These are phyloP conservation scores for Ogataea pilisensis DNA, from an alignment of 805 yeast species.

Conservation along the genomic window DNA sequence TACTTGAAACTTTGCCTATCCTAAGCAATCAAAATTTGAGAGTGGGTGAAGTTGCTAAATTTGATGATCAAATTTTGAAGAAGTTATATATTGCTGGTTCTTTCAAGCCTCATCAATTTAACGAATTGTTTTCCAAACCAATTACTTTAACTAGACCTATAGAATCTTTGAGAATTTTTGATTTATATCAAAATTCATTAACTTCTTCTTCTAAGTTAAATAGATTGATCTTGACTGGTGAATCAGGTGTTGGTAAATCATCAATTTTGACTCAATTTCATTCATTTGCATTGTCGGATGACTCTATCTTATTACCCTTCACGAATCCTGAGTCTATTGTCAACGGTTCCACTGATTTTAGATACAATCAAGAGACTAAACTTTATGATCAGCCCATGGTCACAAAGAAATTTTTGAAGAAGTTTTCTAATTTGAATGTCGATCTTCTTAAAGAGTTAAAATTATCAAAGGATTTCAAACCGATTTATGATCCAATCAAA, in stretches of 20 bases:
- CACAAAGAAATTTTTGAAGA: constrained; percentile 54
- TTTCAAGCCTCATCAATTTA: constrained; percentile 63
- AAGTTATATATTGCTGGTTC: constrained; percentile 53
- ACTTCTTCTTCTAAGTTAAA: constrained; percentile 36
- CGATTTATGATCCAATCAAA: constrained; percentile 18
- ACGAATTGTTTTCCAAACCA: constrained; percentile 61
- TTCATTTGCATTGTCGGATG: constrained; percentile 40
- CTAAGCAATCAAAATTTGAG: constrained; percentile 14
- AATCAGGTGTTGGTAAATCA: constrained; percentile 76
- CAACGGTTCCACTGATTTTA: constrained; percentile 73
- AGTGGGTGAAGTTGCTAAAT: constrained; percentile 35
- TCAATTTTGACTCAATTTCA: constrained; percentile 67
- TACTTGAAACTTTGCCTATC: constrained; percentile 17
- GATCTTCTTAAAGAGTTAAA: constrained; percentile 32
- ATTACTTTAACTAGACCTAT: constrained; percentile 52
- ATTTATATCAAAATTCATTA: constrained; percentile 35
- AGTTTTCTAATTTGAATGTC: constrained; percentile 44
- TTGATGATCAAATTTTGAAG: constrained; percentile 37
- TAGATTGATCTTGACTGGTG: constrained; percentile 59
- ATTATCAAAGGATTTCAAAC: constrained; percentile 17
- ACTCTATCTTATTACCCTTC: constrained; percentile 53
- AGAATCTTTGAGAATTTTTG: constrained; percentile 37
- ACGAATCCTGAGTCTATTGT: constrained; percentile 56
- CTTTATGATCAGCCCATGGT: constrained; percentile 77
- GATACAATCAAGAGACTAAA: constrained; percentile 43